Conservation (phyloP, 495 filamentous ascomycete species). For the Astrothelium macrocarpum region DNA sequence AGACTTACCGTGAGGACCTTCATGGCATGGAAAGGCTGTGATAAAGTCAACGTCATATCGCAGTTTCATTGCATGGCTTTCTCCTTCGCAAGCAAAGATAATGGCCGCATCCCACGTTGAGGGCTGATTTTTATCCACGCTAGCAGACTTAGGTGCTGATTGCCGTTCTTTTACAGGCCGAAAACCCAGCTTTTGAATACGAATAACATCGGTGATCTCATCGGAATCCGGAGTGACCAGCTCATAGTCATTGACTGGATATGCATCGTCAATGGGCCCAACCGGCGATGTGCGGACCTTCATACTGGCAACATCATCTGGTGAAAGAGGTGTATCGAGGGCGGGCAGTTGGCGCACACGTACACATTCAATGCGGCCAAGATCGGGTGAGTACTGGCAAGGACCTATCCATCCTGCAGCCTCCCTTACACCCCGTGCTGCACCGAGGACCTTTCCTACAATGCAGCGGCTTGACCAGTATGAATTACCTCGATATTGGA, state of each 20-base stretch:
- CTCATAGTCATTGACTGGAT: slow-evolving; percentile 53
- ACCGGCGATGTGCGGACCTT: slow-evolving; percentile 53
- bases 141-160: not conserved
- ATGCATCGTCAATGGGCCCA: slow-evolving; percentile 46
- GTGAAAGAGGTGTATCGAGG: slow-evolving; percentile 36
- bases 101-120: slow-evolving; percentile 52
- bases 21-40: slow-evolving; percentile 54
- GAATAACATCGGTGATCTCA: slow-evolving; percentile 49
- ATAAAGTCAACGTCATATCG: slow-evolving; percentile 58
- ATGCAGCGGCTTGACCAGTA: slow-evolving; percentile 63
- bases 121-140: slow-evolving; percentile 26
- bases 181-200: slow-evolving; percentile 55
- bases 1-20: slow-evolving; percentile 49
- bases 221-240: slow-evolving; percentile 43
- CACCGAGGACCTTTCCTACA: slow-evolving; percentile 60
- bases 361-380: slow-evolving; percentile 53
- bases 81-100: slow-evolving; percentile 55
- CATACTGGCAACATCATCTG: slow-evolving; percentile 50
- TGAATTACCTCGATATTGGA: slow-evolving; percentile 59
- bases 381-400: slow-evolving; percentile 50
- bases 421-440: slow-evolving; percentile 29
- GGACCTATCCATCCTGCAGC: slow-evolving; percentile 55
- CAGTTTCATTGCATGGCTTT: slow-evolving; percentile 53
- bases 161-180: slow-evolving; percentile 21
- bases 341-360: slow-evolving; percentile 46